Evolutionary conservation across 495 filamentous ascomycete genomes (phyloP), one percentile per base, ranked within the genome.

Genomic region (Aspergillus kassunensis): DNA sequence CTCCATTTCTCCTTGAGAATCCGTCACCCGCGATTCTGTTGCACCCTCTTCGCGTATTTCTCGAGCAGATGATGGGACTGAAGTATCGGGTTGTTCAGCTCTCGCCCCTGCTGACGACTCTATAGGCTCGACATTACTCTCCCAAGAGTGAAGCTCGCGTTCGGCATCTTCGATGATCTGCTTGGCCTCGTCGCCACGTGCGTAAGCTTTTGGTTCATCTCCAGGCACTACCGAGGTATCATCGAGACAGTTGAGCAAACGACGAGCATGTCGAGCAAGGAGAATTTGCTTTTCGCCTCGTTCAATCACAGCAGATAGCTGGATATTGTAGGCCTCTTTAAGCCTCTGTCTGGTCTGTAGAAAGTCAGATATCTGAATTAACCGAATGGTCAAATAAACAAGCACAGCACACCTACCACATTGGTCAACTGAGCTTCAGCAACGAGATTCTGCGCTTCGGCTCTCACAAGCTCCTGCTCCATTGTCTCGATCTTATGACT

Each of bases 371-470:
- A 42, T 35, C 18, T 12, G 6, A 40, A 19, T n/a, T n/a, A n/a
- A n/a, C n/a, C n/a, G n/a, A n/a, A n/a, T n/a, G n/a, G n/a, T n/a
- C 23, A 29, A 19, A 27, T 39, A 39, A 12, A 45, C n/a, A 21
- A 4, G 20, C 20, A 21, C 12, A n/a, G n/a, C n/a, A n/a, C 1
- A 64, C 66, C 16, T 74, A 92, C 89, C 54, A 95, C 82, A 68
- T 97, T 97, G 44, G 87, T 92, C 72, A 98, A 75, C 71, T 98
- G 93, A 18, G 95, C 95, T 69, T 98, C 95, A 3, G 93, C 95
- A 58, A 98, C 93, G 49, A 97, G 67, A 54, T 87, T 91, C 76
- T 97, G 91, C 6, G 93, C 93, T 77, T 97, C 95, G 13, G 90
- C 90, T 54, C 93, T 76, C 6, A 97, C 91, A 39, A 98, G 81